Base-by-base conservation (phyloP, 2,329 filamentous ascomycete species). In the Verticillium klebahnii region DNA sequence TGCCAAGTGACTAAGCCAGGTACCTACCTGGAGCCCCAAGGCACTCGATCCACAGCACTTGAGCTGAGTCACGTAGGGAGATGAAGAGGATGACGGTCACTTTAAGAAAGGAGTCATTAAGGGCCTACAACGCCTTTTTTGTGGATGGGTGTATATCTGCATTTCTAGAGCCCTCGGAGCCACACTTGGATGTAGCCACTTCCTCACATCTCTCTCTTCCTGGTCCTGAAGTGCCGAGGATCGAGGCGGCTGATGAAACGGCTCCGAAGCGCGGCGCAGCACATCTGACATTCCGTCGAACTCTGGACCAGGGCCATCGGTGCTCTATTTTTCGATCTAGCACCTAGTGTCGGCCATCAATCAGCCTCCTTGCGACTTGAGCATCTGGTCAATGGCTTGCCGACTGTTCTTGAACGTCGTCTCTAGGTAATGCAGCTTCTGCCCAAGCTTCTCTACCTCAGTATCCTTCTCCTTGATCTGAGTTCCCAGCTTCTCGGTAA, bases 361-460 rank as follows among this genome's bases (percentile, higher is more conserved):
- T 45, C 39, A 45, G 39, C n/a, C 45, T 12, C 45, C 45, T 58
- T 66, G 65, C 19, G 65, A 62, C 57, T 70, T 73, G 61, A 98
- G 84, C 73, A 98, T 94, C 75, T 93, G 90, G 73, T 97, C 90
- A 68, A 98, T 89, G 72, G 97, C 92, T 67, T 93, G 88, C 69
- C 90, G 88, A 76, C 93, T 97, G 72, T 98, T 99, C 80, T 96
- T 93, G 73, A 92, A 90, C 58, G 95, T 98, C 62, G 92, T 96
- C 80, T 98, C 94, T 55, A 98, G 82, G 72, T 97, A 98, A 69
- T 94, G 87, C 69, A 97, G 81, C 75, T 92, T 93, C 84, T 98
- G 96, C 68, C 91, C 88, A 66, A 98, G 78, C 66, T 89, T 89
- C 50, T 90, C 83, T 64, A 97, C 87, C 69, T 97, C 94, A 32